Evolutionary conservation across 495 filamentous ascomycete species (phyloP).

Genomic region (Cercophora samala): DNA sequence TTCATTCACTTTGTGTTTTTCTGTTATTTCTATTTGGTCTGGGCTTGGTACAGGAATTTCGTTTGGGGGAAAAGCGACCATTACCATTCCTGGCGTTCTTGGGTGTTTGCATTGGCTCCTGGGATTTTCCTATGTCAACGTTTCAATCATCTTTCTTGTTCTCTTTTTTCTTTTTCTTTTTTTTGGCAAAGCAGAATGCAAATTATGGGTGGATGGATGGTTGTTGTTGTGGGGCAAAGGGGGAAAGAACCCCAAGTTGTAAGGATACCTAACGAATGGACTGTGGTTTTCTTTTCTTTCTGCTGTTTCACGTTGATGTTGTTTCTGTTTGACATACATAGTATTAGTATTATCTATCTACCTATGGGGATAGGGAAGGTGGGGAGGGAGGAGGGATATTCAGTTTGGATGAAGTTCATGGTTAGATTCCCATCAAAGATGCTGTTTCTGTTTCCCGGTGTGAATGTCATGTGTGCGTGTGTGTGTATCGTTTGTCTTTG

Average conservation of each 20-base stretch:
- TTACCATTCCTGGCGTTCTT: slow-evolving; percentile 12
- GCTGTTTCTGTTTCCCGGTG: neutral
- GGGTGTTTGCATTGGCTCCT: neutral
- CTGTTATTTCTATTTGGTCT: neutral
- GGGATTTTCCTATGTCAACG: neutral
- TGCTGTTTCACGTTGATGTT: neutral
- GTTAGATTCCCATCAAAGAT: neutral
- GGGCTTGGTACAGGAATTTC: neutral
- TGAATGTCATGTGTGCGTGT: neutral
- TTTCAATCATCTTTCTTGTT: neutral
- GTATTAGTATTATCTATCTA: neutral
- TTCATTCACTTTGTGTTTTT: neutral
- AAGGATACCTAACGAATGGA: neutral
- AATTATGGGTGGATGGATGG: neutral
- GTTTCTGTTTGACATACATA: neutral
- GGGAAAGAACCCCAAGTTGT: neutral
- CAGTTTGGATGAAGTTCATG: neutral
- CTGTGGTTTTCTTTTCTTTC: neutral
- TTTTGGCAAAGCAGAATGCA: neutral
- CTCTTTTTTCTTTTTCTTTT: neutral
- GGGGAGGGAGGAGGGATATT: neutral
- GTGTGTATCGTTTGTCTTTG: neutral
- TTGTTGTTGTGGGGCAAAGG: neutral
- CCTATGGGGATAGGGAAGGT: neutral
- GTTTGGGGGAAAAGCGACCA: neutral